Evolutionary conservation across 2,329 filamentous ascomycete genomes (phyloP), one percentile per base, ranked within the genome.

Genomic region (Stagonosporopsis vannaccii): DNA sequence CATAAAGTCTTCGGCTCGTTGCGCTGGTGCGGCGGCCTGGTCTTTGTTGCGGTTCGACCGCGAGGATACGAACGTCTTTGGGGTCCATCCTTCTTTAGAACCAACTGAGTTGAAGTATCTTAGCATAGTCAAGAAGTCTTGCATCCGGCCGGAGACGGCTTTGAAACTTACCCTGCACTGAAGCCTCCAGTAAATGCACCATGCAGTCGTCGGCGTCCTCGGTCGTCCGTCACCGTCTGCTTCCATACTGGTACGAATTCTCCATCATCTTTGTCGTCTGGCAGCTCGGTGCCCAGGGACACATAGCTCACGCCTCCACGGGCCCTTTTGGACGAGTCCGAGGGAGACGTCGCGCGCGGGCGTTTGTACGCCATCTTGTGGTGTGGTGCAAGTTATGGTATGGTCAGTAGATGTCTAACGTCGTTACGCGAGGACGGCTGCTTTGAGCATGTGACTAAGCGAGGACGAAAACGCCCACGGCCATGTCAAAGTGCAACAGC

Each of bases 91-190:
- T 82, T 99, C 94, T 77, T 98, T 98, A 53, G 94, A 97, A 49
- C 95, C 95, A 65, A 98, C 95, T 5, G 93, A 97, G 75, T 99
- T 99, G 80, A 95, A 98, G 78, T 98, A 97, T 66, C 91, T 94
- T 75, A 61, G 71, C 60, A 70, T 67, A 74, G 71, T 74, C 69
- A 71, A 74, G 70, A 72, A 71, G 63, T 62, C 65, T 62, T 63
- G 52, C 45, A 63, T 56, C 59, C 67, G 54, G 52, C 17, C 26
- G 37, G 56, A 40, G 40, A 46, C 53, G 59, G 58, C 62, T 67
- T 49, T 41, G 56, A 63, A 58, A 76, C 87, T 81, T 85, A 94
- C 89, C 95, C 95, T 80, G 95, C 95, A 80, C 92, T 97, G 80
- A 90, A 99, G 26, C 95, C 95, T 66, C 95, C 95, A 1, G 92